Evolutionary conservation across 768 basidiomycete species (phyloP).

Genomic region (Boletus reticulatus): DNA sequence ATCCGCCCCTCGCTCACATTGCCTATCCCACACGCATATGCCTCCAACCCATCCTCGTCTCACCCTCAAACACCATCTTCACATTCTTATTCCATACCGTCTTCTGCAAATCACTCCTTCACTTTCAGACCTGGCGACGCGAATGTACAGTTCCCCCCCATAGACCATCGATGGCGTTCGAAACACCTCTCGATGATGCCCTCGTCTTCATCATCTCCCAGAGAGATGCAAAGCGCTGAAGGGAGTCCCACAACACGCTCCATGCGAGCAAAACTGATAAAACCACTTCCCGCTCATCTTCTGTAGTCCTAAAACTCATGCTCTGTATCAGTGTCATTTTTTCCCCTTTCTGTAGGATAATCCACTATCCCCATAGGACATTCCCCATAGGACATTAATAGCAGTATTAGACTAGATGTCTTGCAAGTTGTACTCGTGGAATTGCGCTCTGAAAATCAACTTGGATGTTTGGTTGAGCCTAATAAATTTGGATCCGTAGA

Average conservation of each 20-base stretch:
- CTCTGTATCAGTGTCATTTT: constrained; percentile 1
- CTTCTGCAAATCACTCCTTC: background rate
- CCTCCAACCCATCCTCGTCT: background rate
- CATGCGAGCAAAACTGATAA: constrained; percentile 12
- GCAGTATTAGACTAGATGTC: background rate
- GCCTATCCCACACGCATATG: constrained; percentile 1
- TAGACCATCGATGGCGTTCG: background rate
- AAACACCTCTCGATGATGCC: constrained; percentile 22
- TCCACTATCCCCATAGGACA: background rate
- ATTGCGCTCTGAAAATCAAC: background rate
- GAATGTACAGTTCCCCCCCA: background rate
- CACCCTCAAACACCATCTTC: constrained; percentile 11
- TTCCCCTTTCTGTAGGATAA: background rate
- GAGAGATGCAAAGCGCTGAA: background rate
- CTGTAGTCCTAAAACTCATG: constrained; percentile 15
- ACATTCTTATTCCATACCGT: background rate
- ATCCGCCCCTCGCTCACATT: background rate
- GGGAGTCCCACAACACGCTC: constrained; percentile 1
- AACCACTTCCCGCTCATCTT: constrained; percentile 16
- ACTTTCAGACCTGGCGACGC: background rate
- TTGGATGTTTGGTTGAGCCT: background rate
- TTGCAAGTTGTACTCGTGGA: background rate
- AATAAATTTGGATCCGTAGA: background rate
- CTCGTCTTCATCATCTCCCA: constrained; percentile 10
- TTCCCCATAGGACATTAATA: background rate